Evolutionary conservation across 768 basidiomycete species (phyloP).

Genomic region (Zangia roseola): DNA sequence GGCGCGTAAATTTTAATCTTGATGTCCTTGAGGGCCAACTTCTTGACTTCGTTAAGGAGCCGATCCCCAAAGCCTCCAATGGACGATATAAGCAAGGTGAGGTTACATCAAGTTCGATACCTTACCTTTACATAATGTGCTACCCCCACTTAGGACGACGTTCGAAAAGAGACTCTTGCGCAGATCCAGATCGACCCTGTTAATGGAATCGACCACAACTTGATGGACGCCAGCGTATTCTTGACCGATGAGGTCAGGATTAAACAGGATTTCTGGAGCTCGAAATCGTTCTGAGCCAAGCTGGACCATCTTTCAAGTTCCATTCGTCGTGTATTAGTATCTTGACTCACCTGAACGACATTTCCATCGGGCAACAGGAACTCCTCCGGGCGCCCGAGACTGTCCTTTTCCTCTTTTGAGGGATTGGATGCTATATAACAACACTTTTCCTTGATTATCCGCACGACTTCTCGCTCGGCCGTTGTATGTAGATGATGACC

Average conservation of each 20-base stretch:
- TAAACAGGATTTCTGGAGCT: slow-evolving; percentile 96
- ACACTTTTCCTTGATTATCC: slow-evolving; percentile 97
- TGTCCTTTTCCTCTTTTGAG: slow-evolving; percentile 93
- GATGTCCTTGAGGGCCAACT: slow-evolving; percentile 89
- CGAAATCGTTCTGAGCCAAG: slow-evolving; percentile 94
- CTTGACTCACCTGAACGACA: slow-evolving; percentile 70
- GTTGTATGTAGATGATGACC: slow-evolving; percentile 96
- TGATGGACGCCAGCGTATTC: slow-evolving; percentile 98
- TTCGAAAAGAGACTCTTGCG: slow-evolving; percentile 95
- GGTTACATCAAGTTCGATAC: slow-evolving; percentile 17
- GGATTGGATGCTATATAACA: slow-evolving; percentile 95
- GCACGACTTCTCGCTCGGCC: slow-evolving; percentile 94
- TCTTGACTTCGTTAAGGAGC: slow-evolving; percentile 94
- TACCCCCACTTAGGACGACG: slow-evolving; percentile 95
- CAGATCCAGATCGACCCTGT: slow-evolving; percentile 92
- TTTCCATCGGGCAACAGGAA: slow-evolving; percentile 96
- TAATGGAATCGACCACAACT: slow-evolving; percentile 98
- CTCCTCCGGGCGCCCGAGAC: slow-evolving; percentile 72
- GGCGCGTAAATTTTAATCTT: slow-evolving; percentile 99
- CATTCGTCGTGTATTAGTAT: slow-evolving; percentile 9
- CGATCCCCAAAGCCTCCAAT: slow-evolving; percentile 89
- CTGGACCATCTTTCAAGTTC: slow-evolving; percentile 41
- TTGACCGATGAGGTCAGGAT: slow-evolving; percentile 93
- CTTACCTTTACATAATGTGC: slow-evolving; percentile 90
- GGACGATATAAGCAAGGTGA: slow-evolving; percentile 4